Conservation (phyloP, 75 land plant species). For the Sequoiadendron giganteum region DNA sequence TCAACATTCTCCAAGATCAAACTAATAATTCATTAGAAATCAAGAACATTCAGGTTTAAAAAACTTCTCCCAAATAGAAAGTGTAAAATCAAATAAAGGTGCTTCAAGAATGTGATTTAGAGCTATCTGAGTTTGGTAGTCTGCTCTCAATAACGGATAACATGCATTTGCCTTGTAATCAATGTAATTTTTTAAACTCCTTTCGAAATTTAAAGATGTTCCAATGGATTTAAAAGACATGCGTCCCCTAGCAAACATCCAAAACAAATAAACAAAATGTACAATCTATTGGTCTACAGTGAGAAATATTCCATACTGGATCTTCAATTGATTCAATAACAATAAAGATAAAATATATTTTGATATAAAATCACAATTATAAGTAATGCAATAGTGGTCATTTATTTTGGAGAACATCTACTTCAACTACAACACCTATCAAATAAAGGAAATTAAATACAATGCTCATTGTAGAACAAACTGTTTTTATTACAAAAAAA, state of each 20-base stretch:
- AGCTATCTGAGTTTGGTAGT: background rate
- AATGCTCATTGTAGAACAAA: background rate
- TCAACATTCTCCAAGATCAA: too few relatives aligned
- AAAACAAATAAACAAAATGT: too few relatives aligned
- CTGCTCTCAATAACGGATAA: background rate
- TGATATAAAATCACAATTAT: background rate
- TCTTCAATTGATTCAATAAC: background rate
- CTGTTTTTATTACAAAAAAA: background rate
- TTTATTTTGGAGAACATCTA: background rate
- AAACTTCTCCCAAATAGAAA: background rate
- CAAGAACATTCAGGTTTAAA: background rate
- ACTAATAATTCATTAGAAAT: background rate
- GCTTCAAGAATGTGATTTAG: background rate
- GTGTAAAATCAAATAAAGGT: too few relatives aligned
- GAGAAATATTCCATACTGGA: too few relatives aligned
- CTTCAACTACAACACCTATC: background rate
- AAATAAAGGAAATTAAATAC: background rate
- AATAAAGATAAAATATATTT: background rate
- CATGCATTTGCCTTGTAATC: background rate
- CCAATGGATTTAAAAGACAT: too few relatives aligned
- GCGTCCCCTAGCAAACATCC: too few relatives aligned
- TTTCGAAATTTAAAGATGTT: too few relatives aligned
- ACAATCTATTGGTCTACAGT: too few relatives aligned
- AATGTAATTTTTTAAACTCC: too few relatives aligned
- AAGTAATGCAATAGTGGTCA: background rate